These are phyloP conservation scores for Laguncularia racemosa DNA, from an alignment of 345 rosid species.

Conservation along the genomic window DNA sequence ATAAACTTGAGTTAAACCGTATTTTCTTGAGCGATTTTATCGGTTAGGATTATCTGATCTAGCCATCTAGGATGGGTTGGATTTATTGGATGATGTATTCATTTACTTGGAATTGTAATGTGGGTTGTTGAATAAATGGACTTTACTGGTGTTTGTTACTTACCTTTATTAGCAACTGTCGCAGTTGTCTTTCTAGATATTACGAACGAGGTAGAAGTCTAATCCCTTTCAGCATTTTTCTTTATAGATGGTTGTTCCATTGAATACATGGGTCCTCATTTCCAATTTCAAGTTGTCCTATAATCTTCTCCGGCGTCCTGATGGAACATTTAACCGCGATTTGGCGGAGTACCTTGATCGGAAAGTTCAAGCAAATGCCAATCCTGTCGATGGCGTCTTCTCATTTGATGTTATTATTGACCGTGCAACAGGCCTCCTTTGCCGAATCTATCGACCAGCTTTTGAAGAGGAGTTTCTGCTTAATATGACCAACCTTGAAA, in stretches of 20 bases:
- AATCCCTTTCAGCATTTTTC: background rate
- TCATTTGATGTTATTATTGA: conserved; percentile 72
- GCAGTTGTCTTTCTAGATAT: no score
- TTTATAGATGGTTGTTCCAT: conserved; percentile 74
- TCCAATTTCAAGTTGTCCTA: conserved; percentile 84
- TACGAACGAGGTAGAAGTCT: no score
- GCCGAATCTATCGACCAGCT: conserved; percentile 62
- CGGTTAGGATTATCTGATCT: no score
- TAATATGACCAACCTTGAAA: conserved; percentile 50
- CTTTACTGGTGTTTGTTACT: no score
- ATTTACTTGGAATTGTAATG: no score
- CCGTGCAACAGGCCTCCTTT: conserved; percentile 42
- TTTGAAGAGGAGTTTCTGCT: conserved; percentile 32
- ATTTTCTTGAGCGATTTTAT: no score
- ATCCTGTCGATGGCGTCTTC: conserved; percentile 67
- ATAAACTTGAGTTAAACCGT: no score
- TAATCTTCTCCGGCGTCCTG: conserved; percentile 75
- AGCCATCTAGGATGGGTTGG: no score
- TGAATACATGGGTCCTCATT: conserved; percentile 85
- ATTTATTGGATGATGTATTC: no score
- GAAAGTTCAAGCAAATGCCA: conserved; percentile 65
- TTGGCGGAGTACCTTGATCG: conserved; percentile 91
- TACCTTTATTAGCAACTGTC: no score
- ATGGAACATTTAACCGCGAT: conserved; percentile 88
- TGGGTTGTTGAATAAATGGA: no score